Base-by-base conservation (phyloP, 2,329 filamentous ascomycete species). In the Zymoseptoria crescenta region DNA sequence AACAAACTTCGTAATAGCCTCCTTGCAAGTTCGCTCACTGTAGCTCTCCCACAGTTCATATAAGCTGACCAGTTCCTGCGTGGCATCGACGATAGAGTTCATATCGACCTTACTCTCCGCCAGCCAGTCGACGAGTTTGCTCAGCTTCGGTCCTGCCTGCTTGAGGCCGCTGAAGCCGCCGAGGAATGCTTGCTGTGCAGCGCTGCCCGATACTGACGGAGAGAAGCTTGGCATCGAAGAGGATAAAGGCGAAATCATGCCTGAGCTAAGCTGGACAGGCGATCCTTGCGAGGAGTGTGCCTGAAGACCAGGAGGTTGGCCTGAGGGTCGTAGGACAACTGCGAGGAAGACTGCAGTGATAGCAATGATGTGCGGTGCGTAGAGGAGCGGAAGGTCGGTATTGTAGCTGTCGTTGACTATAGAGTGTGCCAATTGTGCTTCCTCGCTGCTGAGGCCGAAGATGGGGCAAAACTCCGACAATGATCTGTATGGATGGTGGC, bases 341-440 rank as follows among this genome's bases (percentile, higher is more conserved):
- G 90, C 87, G 6, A 96, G 80, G 59, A 96, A 83, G 60, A 96
- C 87, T 6, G 91, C 88, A 35, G 91, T 92, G 49, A 96, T 83
- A n/a, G 91, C 91, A 58, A 96, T 86, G 54, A 90, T 81, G 69
- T 96, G 91, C n/a, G 92, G 92, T 10, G 91, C 81, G 69, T 91
- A 88, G 0, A 95, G 80, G 13, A 96, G 79, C 1, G 90, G 89
- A n/a, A 96, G 79, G 71, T 96, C 92, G 7, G 92, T 96, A 75
- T 95, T 87, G 76, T 90, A 96, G 72, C 90, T 88, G 73, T 96
- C 92, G 75, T 96, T 96, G 71, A 96, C 87, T 61, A 96, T 85
- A 1, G 85, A 88, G 79, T 88, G 88, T 29, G 91, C 89, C 30
- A 95, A 80, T 52, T 84, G 82, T 28, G 85, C 80, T 70, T 96